Evolutionary conservation across 2,329 filamentous ascomycete genomes (phyloP), one percentile per base, ranked within the genome.

Genomic region (Xylaria sp.): DNA sequence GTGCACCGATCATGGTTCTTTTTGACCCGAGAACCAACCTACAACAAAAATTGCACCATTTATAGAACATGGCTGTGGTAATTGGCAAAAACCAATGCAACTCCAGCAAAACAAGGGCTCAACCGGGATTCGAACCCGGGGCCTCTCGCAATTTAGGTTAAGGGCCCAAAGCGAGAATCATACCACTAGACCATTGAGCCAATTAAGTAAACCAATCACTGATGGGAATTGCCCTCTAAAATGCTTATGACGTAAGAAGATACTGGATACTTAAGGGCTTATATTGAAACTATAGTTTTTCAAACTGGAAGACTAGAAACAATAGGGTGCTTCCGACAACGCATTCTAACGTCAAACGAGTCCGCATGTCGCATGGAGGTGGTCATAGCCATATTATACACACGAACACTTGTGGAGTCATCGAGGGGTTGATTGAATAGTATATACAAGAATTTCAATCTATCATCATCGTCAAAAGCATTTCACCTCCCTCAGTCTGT

Each of bases 361-460:
- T 48, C 1, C 46, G 46, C 18, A 10, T 4, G n/a, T 48, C 18
- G n/a, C 2, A 54, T 23, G 12, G 8, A 20, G 7, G 15, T 1
- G 33, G 20, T n/a, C 20, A 41, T 6, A n/a, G 41, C 23, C 20
- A 65, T 41, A 15, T 39, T 36, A 39, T 7, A 25, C 3, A 62
- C 28, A 13, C 31, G 13, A 7, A 52, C 13, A 28, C 60, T 18
- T 8, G 5, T n/a, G 20, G 33, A 68, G 41, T 18, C 58, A 51
- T 39, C 25, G 20, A 56, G 15, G 15, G 7, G n/a, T 64, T 49
- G 4, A 60, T 54, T 13, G 3, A 56, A 39, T 62, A 71, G 49
- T 72, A 73, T 71, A 60, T 73, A 75, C 72, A 75, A 72, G 73
- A 75, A 75, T 36, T 28, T 58, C 56, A 73, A 67, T 62, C 60